Conservation (phyloP, 768 basidiomycete species). For the Tremella mesenterica region DNA sequence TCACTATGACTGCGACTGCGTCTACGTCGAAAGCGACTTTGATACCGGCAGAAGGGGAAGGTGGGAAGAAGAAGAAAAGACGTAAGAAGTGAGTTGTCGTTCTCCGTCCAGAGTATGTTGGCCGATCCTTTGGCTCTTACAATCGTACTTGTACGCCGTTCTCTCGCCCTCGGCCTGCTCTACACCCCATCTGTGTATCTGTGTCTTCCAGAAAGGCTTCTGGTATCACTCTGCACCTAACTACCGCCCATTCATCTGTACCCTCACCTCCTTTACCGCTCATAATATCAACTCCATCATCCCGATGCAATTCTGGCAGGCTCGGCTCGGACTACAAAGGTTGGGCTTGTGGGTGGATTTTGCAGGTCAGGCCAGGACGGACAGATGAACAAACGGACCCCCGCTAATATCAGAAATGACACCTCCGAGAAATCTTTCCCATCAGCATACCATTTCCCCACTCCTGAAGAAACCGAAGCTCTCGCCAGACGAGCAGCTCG, state of each 20-base stretch:
- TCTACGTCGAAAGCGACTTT: no score
- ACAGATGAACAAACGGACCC: no score
- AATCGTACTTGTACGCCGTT: no score
- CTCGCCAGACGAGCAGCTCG: constrained; percentile 61
- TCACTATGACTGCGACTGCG: no score
- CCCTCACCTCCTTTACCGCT: no score
- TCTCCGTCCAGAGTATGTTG: not conserved
- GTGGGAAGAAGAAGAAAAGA: constrained; percentile 31
- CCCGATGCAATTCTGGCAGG: no score
- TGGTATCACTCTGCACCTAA: not conserved
- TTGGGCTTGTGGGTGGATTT: not conserved
- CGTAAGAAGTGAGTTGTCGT: constrained; percentile 27
- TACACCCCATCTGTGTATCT: no score
- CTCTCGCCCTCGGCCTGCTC: no score
- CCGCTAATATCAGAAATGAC: no score
- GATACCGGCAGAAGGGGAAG: constrained; percentile 56
- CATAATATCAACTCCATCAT: no score
- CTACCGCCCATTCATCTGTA: not conserved
- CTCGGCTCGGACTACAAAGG: not conserved
- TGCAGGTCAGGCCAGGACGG: constrained; percentile 10
- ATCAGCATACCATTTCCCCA: constrained; percentile 21
- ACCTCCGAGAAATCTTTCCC: constrained; percentile 20
- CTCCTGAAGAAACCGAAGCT: constrained; percentile 42
- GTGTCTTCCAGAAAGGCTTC: no score
- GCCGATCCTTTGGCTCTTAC: no score